Conservation (phyloP, 75 land plant genomes). For the Chamaecyparis obtusa region DNA sequence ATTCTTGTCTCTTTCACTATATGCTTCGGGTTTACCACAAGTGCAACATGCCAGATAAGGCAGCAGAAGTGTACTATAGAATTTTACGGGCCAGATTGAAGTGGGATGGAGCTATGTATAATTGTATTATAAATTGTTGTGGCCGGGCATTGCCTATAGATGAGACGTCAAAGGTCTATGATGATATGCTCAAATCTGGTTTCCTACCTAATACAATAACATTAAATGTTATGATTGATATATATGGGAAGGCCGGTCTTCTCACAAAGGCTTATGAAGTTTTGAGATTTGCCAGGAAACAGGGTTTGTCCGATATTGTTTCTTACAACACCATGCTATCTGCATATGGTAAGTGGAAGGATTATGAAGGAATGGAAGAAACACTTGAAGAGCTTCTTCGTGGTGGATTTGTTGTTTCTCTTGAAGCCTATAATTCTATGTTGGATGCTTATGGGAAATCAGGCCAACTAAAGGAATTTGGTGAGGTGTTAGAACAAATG, state of each 20-base stretch:
- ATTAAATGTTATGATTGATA: conserved; percentile 69
- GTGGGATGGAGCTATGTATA: conserved; percentile 80
- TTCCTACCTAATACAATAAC: conserved; percentile 63
- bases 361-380: conserved; percentile 56
- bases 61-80: conserved; percentile 52
- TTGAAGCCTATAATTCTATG: conserved; percentile 90
- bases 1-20: conserved; percentile 58
- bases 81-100: conserved; percentile 46
- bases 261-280: conserved; percentile 63
- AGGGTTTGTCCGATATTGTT: conserved; percentile 59
- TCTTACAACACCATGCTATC: conserved; percentile 79
- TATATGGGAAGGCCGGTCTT: conserved; percentile 70
- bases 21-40: conserved; percentile 79
- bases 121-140: conserved; percentile 84
- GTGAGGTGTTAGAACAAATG: conserved; percentile 59
- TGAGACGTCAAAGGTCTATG: conserved; percentile 65
- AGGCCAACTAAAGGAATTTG: conserved; percentile 54
- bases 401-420: conserved; percentile 62
- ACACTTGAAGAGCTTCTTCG: conserved; percentile 55
- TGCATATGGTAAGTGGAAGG: conserved; percentile 65
- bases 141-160: conserved; percentile 78
- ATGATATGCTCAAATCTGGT: conserved; percentile 62
- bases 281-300: conserved; percentile 55
- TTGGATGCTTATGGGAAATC: conserved; percentile 89
- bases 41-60: conserved; percentile 55